Conservation (phyloP, 2,329 filamentous ascomycete species). For the Venturia oleaginea region DNA sequence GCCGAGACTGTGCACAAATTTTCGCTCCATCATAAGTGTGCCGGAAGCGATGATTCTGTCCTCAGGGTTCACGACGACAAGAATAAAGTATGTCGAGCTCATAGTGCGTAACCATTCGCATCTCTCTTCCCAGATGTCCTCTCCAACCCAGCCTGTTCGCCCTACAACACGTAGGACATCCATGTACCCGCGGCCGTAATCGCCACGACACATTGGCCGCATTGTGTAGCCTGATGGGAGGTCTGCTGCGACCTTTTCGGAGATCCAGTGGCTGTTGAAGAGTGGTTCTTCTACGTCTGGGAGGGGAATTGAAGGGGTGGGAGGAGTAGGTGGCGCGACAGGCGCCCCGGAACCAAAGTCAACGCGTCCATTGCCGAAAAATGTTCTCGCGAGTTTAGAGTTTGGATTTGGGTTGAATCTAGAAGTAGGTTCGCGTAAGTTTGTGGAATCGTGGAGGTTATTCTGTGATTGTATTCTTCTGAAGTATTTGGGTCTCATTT, state of each 20-base stretch:
- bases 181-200: conserved; percentile 18
- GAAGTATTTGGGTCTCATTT: neutral
- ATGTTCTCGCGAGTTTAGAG: conserved; percentile 8
- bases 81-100: conserved; percentile 16
- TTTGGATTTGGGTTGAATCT: conserved; percentile 13
- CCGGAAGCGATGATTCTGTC: conserved; percentile 17
- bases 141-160: conserved; percentile 16
- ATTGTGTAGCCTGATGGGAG: conserved; percentile 18
- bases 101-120: conserved; percentile 17
- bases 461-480: neutral
- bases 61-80: conserved; percentile 16
- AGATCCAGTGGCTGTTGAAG: conserved; percentile 15
- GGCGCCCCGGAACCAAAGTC: conserved; percentile 8
- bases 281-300: conserved; percentile 15
- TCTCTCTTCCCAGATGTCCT: conserved; percentile 17
- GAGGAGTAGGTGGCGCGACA: conserved; percentile 8
- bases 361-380: conserved; percentile 9
- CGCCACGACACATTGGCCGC: conserved; percentile 17
- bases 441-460: neutral
- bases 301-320: neutral
- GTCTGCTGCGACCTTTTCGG: conserved; percentile 15
- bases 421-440: neutral
- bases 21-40: conserved; percentile 18
- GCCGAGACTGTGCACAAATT: conserved; percentile 14
- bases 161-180: conserved; percentile 16